Percentiles rank a stretch among this genome's conserved stretches.
Conservation (phyloP, 2,329 filamentous ascomycete species). For the Aspergillus ibericus region DNA sequence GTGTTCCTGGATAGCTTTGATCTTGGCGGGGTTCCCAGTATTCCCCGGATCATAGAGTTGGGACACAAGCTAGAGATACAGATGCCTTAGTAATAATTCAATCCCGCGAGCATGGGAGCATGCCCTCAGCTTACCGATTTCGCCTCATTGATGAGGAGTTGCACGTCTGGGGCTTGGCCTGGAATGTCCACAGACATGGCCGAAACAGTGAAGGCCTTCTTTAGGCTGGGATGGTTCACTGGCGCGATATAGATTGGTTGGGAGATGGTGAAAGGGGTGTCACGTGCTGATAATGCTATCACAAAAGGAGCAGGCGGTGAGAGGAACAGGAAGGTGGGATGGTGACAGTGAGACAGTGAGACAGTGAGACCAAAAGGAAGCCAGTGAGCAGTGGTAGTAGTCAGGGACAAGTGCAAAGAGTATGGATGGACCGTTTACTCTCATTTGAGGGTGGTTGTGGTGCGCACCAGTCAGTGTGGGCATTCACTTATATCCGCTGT, state of each 20-base stretch:
- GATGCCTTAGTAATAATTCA: conserved; percentile 9
- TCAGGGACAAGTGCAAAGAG: neutral
- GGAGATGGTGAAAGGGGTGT: conserved; percentile 14
- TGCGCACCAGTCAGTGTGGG: neutral
- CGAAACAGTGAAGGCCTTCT: conserved; percentile 19
- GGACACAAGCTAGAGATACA: conserved; percentile 36
- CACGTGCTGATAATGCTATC: conserved; percentile 29
- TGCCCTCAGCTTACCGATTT: conserved; percentile 24
- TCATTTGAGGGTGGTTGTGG: neutral
- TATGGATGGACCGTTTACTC: neutral
- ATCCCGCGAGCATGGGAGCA: neutral
- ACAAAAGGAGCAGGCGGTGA: conserved; percentile 19
- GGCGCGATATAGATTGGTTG: conserved; percentile 17
- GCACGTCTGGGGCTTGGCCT: conserved; percentile 25
- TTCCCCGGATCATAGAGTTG: conserved; percentile 45
- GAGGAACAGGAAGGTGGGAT: conserved; percentile 13
- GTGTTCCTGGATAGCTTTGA: conserved; percentile 65
- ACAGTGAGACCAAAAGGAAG: neutral
- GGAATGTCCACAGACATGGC: conserved; percentile 28
- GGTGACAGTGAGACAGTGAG: conserved; percentile 10
- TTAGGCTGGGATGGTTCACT: conserved; percentile 6
- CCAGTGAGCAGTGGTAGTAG: neutral
- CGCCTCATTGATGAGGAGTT: conserved; percentile 31
- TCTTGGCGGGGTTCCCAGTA: conserved; percentile 44
- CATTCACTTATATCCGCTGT: neutral